phyloP scores from a whole-genome alignment of 192 early-diverging fungal species.

The Gryganskiella cystojenkinii region DNA sequence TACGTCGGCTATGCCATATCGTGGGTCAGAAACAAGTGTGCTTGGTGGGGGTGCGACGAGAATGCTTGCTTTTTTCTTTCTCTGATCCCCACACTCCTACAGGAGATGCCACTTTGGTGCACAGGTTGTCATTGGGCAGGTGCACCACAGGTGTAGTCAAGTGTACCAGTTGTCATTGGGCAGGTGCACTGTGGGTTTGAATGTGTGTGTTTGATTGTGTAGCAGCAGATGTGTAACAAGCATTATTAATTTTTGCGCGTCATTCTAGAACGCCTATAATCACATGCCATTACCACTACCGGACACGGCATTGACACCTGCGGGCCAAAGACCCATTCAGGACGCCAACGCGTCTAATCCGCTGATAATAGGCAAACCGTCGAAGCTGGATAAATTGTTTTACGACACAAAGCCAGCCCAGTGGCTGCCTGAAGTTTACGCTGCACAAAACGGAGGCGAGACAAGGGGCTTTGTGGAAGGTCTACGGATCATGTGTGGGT shows the following conservation, averaged over 20 bases:
- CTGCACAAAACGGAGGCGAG: slow-evolving; percentile 3
- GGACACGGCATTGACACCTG: slow-evolving; percentile 3
- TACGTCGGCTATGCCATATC: too few species aligned
- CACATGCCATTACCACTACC: slow-evolving; percentile 12
- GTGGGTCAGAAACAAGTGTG: too few species aligned
- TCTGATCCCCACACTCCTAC: slow-evolving; percentile 7
- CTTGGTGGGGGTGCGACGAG: neutral
- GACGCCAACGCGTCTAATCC: slow-evolving; percentile 4
- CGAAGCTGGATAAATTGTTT: neutral
- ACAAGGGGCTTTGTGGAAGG: slow-evolving; percentile 3
- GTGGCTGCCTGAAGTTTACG: slow-evolving; percentile 5
- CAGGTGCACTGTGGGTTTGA: slow-evolving; percentile 6
- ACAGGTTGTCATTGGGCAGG: neutral
- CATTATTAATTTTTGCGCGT: neutral
- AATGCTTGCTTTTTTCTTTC: neutral
- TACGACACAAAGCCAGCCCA: neutral
- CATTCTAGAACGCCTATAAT: neutral
- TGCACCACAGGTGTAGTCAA: slow-evolving; percentile 9
- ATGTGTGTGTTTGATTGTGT: neutral
- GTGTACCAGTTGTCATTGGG: slow-evolving; percentile 9
- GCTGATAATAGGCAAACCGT: neutral
- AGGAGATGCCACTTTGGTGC: slow-evolving; percentile 13
- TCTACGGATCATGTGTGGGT: neutral
- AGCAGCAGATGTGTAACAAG: neutral
- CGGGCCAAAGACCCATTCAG: neutral